Evolutionary conservation across 352 stramenopile species (phyloP).

Genomic region (Bremia lactucae): DNA sequence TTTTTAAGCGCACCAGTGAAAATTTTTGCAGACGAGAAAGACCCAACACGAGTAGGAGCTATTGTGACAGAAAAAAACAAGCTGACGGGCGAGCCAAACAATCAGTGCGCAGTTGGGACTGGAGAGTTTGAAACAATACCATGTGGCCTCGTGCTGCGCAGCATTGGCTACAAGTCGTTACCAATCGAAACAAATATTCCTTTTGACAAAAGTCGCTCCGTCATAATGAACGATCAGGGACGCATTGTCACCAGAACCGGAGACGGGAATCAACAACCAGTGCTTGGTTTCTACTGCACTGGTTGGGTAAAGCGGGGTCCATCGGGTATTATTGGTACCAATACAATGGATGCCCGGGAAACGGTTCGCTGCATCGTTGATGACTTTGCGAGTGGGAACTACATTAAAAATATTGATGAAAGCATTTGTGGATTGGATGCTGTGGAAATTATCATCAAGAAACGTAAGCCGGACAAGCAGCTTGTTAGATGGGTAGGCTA

Average conservation of each 20-base stretch:
- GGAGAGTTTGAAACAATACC: constrained; percentile 80
- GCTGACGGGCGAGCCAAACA: constrained; percentile 75
- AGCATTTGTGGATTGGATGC: constrained; percentile 26
- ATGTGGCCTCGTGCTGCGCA: constrained; percentile 67
- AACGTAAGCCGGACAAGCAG: constrained; percentile 43
- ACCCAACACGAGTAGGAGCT: constrained; percentile 36
- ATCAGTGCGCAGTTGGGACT: constrained; percentile 79
- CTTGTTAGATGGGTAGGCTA: constrained; percentile 66
- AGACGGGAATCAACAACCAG: constrained; percentile 19
- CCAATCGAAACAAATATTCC: constrained; percentile 50
- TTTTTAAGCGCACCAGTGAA: constrained; percentile 86
- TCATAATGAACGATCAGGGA: constrained; percentile 54
- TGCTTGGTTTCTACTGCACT: constrained; percentile 89
- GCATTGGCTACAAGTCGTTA: constrained; percentile 88
- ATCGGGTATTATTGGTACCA: constrained; percentile 96
- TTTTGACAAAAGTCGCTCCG: constrained; percentile 71
- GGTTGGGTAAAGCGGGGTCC: constrained; percentile 97
- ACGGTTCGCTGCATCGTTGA: constrained; percentile 90
- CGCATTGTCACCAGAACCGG: constrained; percentile 36
- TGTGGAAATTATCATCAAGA: constrained; percentile 36
- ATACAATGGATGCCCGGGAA: constrained; percentile 95
- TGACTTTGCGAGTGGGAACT: constrained; percentile 58
- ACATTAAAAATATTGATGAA: constrained; percentile 15
- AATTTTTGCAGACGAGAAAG: constrained; percentile 44
- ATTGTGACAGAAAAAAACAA: constrained; percentile 85